Base-by-base conservation (phyloP, 2,329 filamentous ascomycete species). In the Alternaria rosae region DNA sequence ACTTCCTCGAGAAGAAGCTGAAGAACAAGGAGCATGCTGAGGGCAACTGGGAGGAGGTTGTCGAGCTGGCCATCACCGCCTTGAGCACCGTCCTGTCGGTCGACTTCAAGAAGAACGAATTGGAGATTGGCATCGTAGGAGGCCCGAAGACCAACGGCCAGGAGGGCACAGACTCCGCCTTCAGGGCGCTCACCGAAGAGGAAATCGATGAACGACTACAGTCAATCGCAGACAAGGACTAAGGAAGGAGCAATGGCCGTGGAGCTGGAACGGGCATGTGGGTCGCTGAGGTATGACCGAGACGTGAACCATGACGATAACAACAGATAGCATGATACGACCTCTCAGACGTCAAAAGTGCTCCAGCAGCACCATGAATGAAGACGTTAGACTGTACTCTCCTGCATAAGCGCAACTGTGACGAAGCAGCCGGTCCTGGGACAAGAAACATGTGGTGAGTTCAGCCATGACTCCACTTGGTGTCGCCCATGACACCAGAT, bases 81-180 rank as follows among this genome's bases (percentile, higher is more conserved):
- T 84, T 99, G 80, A 97, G 94, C 87, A 97, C 92, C 35, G 94
- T 99, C 63, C 87, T 99, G 68, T 97, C 94, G 82, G 97, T 98
- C 81, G 95, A 99, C 81, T 99, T 99, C 86, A 99, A 99, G 88
- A 98, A 98, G 87, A 92, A 92, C 73, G 95, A 99, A 85, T 90
- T 99, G 80, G 95, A 99, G 84, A 92, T 99, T 82, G 95, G 95
- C 67, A 94, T 99, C 77, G 95, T 97, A 57, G 95, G 95, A 70
- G 94, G 93, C 28, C 94, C 94, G 60, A 87, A 89, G 74, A 82
- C 85, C 61, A 92, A 97, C 77, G 94, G 94, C 70, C 87, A 92
- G 82, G 92, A 96, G 79, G 93, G 92, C 68, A 91, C 90, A 66
- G 87, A 92, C 75, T 82, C 90, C 52, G 85, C 85, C 65, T 99